phyloP scores from a whole-genome alignment of 108 stramenopile species.

The Aureococcus anophagefferens region DNA sequence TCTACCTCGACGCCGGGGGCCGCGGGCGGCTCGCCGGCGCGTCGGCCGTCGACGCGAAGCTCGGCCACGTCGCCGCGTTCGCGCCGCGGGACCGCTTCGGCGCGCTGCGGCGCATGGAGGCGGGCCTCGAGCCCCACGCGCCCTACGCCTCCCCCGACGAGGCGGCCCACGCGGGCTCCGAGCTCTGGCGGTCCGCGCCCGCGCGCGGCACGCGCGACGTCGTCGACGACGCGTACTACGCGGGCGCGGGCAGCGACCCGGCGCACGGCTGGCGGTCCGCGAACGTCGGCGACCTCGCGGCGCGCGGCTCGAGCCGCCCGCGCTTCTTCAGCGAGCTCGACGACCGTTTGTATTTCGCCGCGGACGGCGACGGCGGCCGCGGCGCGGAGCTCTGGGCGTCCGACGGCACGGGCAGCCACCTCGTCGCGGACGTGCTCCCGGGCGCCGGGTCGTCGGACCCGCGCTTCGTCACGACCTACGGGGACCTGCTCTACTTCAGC shows the following conservation, averaged over 20 bases:
- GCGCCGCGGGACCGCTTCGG: no score
- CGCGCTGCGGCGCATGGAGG: neutral
- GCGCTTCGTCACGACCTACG: constrained; percentile 18
- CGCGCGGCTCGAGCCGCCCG: no score
- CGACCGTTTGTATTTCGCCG: neutral
- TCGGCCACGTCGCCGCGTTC: no score
- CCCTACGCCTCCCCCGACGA: no score
- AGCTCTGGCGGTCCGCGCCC: neutral
- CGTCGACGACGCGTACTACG: neutral
- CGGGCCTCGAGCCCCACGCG: neutral
- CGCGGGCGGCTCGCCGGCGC: no score
- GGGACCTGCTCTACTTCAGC: constrained; percentile 25
- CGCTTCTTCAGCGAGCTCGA: neutral
- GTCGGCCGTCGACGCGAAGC: no score
- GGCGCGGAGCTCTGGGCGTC: constrained; percentile 30
- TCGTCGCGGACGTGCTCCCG: constrained; percentile 22
- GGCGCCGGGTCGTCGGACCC: constrained; percentile 14
- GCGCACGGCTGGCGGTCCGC: neutral
- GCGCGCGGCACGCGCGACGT: neutral
- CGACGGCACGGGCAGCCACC: constrained; percentile 14
- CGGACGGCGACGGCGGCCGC: constrained; percentile 17
- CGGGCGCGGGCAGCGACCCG: neutral
- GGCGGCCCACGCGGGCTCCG: neutral
- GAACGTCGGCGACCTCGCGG: neutral
- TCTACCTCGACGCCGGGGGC: neutral